Evolutionary conservation across 106 monocot species (phyloP).

Genomic region (Acorus calamus): DNA sequence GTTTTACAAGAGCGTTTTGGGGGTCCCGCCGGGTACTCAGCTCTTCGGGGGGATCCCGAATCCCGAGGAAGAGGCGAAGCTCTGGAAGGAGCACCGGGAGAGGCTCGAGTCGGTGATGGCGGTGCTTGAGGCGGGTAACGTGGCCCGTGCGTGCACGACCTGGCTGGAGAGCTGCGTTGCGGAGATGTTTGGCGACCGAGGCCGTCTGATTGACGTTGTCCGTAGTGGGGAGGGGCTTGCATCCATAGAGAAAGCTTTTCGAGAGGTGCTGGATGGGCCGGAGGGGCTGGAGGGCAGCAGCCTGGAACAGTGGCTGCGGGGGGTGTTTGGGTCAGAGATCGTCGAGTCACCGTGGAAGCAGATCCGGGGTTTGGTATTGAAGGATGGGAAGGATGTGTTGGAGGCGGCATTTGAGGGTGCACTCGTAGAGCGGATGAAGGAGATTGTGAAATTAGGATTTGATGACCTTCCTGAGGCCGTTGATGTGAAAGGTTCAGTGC

Average conservation of each 20-base stretch:
- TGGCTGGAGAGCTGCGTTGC: slow-evolving; percentile 73
- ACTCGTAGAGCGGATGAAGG: slow-evolving; percentile 70
- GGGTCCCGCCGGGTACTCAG: slow-evolving; percentile 72
- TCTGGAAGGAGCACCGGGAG: slow-evolving; percentile 73
- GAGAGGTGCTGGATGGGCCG: slow-evolving; percentile 40
- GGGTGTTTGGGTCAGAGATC: slow-evolving; percentile 76
- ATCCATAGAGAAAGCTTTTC: slow-evolving; percentile 44
- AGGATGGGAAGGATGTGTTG: slow-evolving; percentile 73
- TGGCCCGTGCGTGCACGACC: slow-evolving; percentile 41
- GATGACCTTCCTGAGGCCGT: slow-evolving; percentile 39
- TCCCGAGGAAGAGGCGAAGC: slow-evolving; percentile 81
- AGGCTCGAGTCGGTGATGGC: slow-evolving; percentile 71
- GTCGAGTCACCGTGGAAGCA: slow-evolving; percentile 83
- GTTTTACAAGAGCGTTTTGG: slow-evolving; percentile 76
- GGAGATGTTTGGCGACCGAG: slow-evolving; percentile 56
- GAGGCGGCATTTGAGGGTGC: slow-evolving; percentile 68
- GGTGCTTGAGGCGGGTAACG: slow-evolving; percentile 49
- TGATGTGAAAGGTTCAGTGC: slow-evolving; percentile 40
- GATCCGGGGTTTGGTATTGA: slow-evolving; percentile 60
- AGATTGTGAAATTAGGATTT: slow-evolving; percentile 62
- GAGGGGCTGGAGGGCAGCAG: slow-evolving; percentile 50
- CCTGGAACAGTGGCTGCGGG: slow-evolving; percentile 83
- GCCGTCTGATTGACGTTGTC: slow-evolving; percentile 37
- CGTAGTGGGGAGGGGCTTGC: slow-evolving; percentile 47
- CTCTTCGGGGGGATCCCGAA: slow-evolving; percentile 91